Evolutionary conservation across 2,329 filamentous ascomycete genomes (phyloP), one percentile per base, ranked within the genome.

Genomic region (Diaporthe vexans): DNA sequence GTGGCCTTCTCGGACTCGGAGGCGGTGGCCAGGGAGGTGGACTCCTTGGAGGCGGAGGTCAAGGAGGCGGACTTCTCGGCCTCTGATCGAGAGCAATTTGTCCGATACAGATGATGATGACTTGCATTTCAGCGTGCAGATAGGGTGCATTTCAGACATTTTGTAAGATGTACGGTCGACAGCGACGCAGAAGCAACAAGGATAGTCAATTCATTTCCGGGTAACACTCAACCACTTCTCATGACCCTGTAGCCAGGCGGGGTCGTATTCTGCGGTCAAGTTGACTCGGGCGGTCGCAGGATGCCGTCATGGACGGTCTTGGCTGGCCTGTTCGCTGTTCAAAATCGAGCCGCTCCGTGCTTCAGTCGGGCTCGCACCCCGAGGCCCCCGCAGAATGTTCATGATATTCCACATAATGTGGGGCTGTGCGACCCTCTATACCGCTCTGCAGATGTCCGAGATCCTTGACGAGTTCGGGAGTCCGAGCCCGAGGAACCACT

Each of bases 1-100:
- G 73, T 13, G 73, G 74, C 4, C 51, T 75, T 13, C 74, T 75
- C 21, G 74, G 74, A 35, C 71, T 70, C 4, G 65, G 72, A 46
- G 61, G 72, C 0, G 72, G 68, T 15, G 57, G 57, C 8, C 17
- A 59, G 2, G 73, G 69, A 29, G 69, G 69, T 19, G 67, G 67
- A 13, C 69, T 71, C 33, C 69, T 71, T 21, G 69, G 70, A 46
- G 61, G 72, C 1, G 72, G 68, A 9, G 57, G 57, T 15, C 19
- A 61, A 0, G 73, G 69, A 29, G 69, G 69, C 11, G 67, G 67
- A 8, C 69, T 71, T 24, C 69, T 71, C 29, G 69, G 70, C 9
- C 61, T 70, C 46, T 67, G 35, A 59, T 35, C 24, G 4, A 33
- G 11, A 56, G 7, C 9, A 33, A 13, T 52, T 52, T 13, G 11